Base-by-base conservation (phyloP, 768 basidiomycete species). In the Ramaria sp. region DNA sequence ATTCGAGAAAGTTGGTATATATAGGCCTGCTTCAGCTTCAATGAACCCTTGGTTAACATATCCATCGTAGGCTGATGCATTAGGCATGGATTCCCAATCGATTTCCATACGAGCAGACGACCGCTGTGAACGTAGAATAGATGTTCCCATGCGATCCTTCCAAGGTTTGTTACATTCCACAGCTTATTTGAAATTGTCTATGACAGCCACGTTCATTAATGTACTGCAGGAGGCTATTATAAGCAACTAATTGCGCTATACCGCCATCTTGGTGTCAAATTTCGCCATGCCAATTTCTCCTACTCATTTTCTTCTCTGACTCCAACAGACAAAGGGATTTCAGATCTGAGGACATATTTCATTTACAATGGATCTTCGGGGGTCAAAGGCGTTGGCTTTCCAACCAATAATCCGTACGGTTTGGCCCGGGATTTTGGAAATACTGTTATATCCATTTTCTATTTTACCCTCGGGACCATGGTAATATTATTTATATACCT, bases 101-200 rank as follows among this genome's bases (percentile, higher is more conserved):
- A 59, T 59, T 5, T 70, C 69, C 20, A 60, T 75, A 19, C 59
- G 64, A 4, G 56, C 70, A 4, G 72, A 66, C 4, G 58, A 68
- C 10, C 67, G 67, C 20, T 64, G 71, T 37, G 68, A 75, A 50
- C 79, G 79, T 75, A 71, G 80, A 54, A 73, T 89, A 3, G 87
- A 90, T 64, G 86, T 88, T 0, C 88, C 88, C 0, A 90, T 90
- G 88, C 71, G 88, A 41, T 82, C 82, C 1, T 89, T 90, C 64
- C 86, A 90, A 74, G 83, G 82, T 71, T 85, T 86, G 27, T 43
- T 43, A 43, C 42, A 3, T 22, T 43, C n/a, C 20, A 7, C n/a
- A 43, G 83, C 54, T 51, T 78, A 60, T 37, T 3, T 20, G n/a
- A 54, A 22, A 22, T 11, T 46, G 11, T 39, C 10, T 17, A 12